Percentiles rank a stretch among this genome's conserved stretches.
Conservation (phyloP, 345 rosid species). For the Citrus cavaleriei region DNA sequence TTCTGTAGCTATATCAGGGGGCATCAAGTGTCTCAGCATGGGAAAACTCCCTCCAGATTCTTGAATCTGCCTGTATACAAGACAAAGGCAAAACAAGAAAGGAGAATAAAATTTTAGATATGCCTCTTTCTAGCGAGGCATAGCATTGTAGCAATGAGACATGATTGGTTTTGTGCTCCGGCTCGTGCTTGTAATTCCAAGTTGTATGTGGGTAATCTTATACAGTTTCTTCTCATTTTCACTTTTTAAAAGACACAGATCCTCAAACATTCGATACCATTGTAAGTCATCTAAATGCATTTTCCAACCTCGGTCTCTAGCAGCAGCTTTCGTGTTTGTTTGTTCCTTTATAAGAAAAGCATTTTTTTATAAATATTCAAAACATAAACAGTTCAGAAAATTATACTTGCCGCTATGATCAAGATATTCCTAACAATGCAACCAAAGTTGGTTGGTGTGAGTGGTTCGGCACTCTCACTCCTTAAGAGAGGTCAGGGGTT, state of each 20-base stretch:
- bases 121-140: not conserved
- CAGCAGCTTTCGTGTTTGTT: not conserved
- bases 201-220: constrained; percentile 1
- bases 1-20: not conserved
- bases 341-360: not conserved
- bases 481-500: no score
- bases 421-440: no score
- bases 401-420: no score
- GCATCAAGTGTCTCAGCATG: not conserved
- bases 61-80: constrained; percentile 3
- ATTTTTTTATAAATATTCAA: not conserved
- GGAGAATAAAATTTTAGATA: not conserved
- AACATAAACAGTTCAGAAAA: not conserved
- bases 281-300: not conserved
- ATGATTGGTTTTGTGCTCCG: not conserved
- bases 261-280: not conserved
- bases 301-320: not conserved
- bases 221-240: not conserved
- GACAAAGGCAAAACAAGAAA: not conserved
- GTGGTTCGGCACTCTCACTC: no score
- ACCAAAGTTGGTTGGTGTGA: no score
- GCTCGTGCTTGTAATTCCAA: constrained; percentile 12
- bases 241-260: not conserved
- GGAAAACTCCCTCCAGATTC: not conserved
- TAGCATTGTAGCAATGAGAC: constrained; percentile 4